Conservation (phyloP, 176 grass and related monocot species). For the Chrysopogon serrulatus region DNA sequence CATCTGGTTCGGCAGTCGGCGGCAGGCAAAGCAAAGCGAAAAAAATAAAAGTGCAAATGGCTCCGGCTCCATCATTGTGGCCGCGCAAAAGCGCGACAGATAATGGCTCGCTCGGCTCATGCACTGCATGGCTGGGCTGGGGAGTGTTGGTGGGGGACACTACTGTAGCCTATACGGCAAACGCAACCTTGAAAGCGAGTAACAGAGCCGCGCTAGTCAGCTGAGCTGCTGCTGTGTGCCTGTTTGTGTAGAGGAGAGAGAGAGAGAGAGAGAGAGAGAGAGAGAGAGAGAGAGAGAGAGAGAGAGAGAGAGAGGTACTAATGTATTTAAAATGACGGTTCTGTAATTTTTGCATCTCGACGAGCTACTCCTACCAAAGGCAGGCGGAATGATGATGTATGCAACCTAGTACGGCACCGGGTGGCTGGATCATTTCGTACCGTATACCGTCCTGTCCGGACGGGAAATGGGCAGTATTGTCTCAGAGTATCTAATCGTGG, state of each 20-base stretch:
- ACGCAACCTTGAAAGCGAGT: neutral
- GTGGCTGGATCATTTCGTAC: neutral
- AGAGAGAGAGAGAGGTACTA: too few species aligned
- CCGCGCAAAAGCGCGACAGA: slow-evolving; percentile 47
- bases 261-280: too few species aligned
- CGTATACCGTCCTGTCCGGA: neutral
- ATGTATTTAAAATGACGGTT: neutral
- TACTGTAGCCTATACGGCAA: slow-evolving; percentile 19
- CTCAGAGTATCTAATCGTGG: neutral
- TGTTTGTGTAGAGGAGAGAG: too few species aligned
- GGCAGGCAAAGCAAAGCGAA: neutral
- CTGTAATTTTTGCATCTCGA: neutral
- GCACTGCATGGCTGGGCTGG: neutral
- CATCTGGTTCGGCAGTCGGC: neutral
- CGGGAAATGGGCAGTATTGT: neutral
- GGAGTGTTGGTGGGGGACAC: neutral
- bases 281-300: too few species aligned
- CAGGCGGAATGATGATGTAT: neutral
- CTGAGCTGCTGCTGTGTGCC: too few species aligned
- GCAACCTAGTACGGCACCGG: neutral
- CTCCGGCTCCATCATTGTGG: slow-evolving; percentile 41
- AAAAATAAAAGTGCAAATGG: slow-evolving; percentile 13
- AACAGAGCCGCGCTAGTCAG: neutral
- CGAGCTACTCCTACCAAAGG: neutral
- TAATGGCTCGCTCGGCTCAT: slow-evolving; percentile 4